Conservation (phyloP, 768 basidiomycete genomes). For the Tricholoma hemisulphureum region DNA sequence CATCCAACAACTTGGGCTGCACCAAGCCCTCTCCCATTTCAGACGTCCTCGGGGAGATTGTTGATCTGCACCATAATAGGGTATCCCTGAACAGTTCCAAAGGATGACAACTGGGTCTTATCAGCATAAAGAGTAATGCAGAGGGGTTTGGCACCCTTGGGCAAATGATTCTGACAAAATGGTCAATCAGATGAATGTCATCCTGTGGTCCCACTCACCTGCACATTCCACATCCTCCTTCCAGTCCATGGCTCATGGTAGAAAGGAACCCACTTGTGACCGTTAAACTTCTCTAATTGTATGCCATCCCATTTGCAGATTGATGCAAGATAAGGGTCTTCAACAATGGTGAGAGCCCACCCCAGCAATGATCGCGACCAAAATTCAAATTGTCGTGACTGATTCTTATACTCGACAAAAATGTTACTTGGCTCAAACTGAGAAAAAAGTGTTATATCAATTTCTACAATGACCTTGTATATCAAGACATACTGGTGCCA, state of each 20-base stretch:
- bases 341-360: not conserved
- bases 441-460: not conserved
- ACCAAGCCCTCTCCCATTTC: conserved; percentile 32
- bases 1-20: conserved; percentile 37
- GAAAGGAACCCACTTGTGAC: conserved; percentile 2
- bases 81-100: conserved; percentile 35
- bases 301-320: not conserved
- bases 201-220: not conserved
- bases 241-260: conserved; percentile 1
- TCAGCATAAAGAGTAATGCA: conserved; percentile 37
- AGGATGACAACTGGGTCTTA: conserved; percentile 35
- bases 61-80: conserved; percentile 31
- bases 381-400: not conserved
- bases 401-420: not conserved
- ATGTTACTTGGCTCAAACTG: not conserved
- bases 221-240: conserved; percentile 3
- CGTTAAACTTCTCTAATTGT: conserved; percentile 1
- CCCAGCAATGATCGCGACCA: not conserved
- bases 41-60: conserved; percentile 29
- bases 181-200: not conserved
- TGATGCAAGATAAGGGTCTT: not conserved
- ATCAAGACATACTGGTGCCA: not conserved
- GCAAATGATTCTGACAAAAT: conserved; percentile 5
- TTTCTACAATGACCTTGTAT: not conserved
- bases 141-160: conserved; percentile 24